Base-by-base conservation (phyloP, 768 basidiomycete species). In the Clitopilus passeckerianus region DNA sequence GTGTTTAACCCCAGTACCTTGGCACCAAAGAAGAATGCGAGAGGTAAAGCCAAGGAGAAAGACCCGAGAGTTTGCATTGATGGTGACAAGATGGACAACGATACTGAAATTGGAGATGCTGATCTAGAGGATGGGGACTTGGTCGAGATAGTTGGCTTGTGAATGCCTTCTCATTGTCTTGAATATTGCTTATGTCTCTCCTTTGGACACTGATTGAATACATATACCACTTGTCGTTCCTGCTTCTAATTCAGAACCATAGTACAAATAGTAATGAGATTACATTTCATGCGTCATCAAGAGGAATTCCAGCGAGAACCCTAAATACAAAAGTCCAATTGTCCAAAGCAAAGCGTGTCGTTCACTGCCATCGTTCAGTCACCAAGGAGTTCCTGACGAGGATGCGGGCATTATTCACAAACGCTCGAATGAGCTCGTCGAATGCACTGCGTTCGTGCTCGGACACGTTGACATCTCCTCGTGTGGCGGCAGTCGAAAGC, bases 381-480 rank as follows among this genome's bases (percentile, higher is more conserved):
- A 50, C 10, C 46, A 50, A 50, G 5, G 84, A 82, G 72, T 96
- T 97, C 65, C 91, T 84, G 56, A 88, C 87, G 53, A 98, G 72
- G 73, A 97, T 94, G 61, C 97, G 81, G 3, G 92, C 86, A 63
- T 97, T 95, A 67, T 98, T 97, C 54, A 99, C 86, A 63, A 97
- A 91, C 14, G 91, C 92, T 53, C 91, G 86, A 46, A 99, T 86
- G 60, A 97, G 84, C 68, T 97, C 92, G 69, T 98, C 93, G 69
- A 95, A 98, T 6, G 86, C 86, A 62, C 77, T 81, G 23, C 84
- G 82, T 66, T 90, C 93, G 65, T 75, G 75, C 70, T 89, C 88
- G 27, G 81, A 72, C 60, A 72, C 78, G 61, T 75, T 80, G 53
- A 79, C 78, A 59, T 91, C 87, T 10, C 80, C 80, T 16, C 91